Base-by-base conservation (phyloP, 352 stramenopile species). In the Globisporangium paddicum region DNA sequence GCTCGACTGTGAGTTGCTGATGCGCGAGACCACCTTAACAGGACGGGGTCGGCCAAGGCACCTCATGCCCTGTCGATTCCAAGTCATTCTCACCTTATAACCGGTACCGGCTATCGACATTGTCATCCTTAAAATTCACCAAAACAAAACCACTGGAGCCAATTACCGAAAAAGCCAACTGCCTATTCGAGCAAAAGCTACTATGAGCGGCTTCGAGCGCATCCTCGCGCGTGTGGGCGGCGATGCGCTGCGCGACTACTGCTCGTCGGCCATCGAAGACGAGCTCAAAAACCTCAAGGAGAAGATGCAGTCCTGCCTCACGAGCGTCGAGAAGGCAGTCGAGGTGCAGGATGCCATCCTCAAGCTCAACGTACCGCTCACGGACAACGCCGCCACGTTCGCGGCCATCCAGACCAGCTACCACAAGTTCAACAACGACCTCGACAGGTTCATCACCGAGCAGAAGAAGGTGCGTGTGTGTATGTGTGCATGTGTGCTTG, bases 251-350 rank as follows among this genome's bases (percentile, higher is more conserved):
- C 77, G 77, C 58, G 80, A 82, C 58, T 89, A 86, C 62, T 89
- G 77, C 68, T 86, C 77, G 28, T 89, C 77, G 13, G 77, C 79
- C n/a, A 89, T 89, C 59, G 79, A 89, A 35, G 77, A 89, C 55
- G 79, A 89, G 66, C 68, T 89, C 30, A 69, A 65, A 21, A 82
- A 70, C 53, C 60, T 89, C 49, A 79, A 87, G 61, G 64, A 40
- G 45, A 77, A 77, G 57, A 86, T 89, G 79, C 68, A 79, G 51
- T 63, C 63, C 55, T 87, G 73, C 50, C 58, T 89, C 28, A 63
- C 69, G 44, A 77, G 64, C 18, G 75, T 83, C 30, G 75, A 89
- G 68, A 73, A 84, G 51, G 73, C 77, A 37, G 59, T 86, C 18
- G 67, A 82, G 45, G 79, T 87, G 52, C 77, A 84, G 69, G 67